A percentile compares a stretch with the other conserved stretches of the same genome.
phyloP scores from a whole-genome alignment of 257 asterid species.

The Henckelia pumila region DNA sequence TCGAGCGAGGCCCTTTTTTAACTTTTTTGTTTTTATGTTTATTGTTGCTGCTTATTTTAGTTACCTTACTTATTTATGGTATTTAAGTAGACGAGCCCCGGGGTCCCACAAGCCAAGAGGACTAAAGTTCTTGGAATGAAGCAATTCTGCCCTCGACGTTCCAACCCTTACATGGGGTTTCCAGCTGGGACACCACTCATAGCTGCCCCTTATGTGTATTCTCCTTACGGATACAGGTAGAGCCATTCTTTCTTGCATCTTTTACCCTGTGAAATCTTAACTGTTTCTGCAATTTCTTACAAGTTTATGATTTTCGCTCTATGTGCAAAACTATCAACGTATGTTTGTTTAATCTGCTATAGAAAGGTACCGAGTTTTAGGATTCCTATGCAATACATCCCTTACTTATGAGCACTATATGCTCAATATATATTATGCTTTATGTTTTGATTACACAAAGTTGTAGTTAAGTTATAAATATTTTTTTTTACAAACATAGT shows the following conservation, averaged over 20 bases:
- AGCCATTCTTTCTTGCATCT: constrained; percentile 10
- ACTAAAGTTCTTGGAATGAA: constrained; percentile 83
- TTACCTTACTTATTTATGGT: too few relatives aligned
- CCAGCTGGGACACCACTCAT: constrained; percentile 49
- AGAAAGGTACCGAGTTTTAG: constrained; percentile 72
- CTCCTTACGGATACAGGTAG: constrained; percentile 73
- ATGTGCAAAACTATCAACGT: constrained; percentile 5
- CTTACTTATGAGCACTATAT: constrained; percentile 46
- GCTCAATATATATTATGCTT: too few relatives aligned
- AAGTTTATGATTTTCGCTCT: neutral
- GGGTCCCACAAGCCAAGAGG: constrained; percentile 74
- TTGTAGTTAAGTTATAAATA: too few relatives aligned
- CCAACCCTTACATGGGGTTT: constrained; percentile 50
- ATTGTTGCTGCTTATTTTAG: too few relatives aligned
- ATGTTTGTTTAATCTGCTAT: constrained; percentile 24
- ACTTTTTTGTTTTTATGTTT: too few relatives aligned
- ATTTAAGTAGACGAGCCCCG: too few relatives aligned
- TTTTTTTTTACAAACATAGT: too few relatives aligned
- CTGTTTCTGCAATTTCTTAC: neutral
- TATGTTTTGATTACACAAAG: too few relatives aligned
- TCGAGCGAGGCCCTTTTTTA: too few relatives aligned
- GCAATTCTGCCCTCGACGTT: constrained; percentile 55
- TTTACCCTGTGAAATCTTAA: neutral
- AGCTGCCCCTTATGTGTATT: constrained; percentile 45
- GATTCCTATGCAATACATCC: constrained; percentile 61